These are phyloP conservation scores for Citrus sp. DNA, from an alignment of 345 rosid genomes.

Conservation along the genomic window DNA sequence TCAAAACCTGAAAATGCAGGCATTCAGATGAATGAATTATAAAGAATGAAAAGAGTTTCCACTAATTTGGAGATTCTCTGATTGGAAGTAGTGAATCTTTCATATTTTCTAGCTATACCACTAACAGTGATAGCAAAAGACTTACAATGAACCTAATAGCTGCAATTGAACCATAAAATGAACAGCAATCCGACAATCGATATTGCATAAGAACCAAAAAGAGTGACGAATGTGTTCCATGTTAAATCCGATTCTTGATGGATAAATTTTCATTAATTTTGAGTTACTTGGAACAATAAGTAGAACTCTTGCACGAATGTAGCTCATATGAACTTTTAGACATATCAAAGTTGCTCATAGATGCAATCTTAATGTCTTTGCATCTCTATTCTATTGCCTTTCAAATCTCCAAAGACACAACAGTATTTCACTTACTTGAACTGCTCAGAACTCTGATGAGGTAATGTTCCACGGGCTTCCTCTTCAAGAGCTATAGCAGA, in stretches of 20 bases:
- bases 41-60: background rate
- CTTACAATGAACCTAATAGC: background rate
- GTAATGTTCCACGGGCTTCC: slow-evolving; percentile 14
- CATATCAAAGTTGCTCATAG: background rate
- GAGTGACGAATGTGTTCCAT: background rate
- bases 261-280: background rate
- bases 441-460: slow-evolving; percentile 14
- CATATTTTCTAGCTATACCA: background rate
- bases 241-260: background rate
- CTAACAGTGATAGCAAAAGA: background rate
- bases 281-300: background rate
- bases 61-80: background rate
- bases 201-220: background rate
- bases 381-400: background rate
- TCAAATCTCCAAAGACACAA: background rate
- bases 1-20: background rate
- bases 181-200: background rate
- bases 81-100: background rate
- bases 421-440: slow-evolving; percentile 20
- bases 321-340: background rate
- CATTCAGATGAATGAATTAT: background rate
- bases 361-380: background rate
- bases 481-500: slow-evolving; percentile 14
- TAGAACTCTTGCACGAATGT: background rate
- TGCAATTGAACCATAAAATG: background rate